Base-by-base conservation (phyloP, 2,329 filamentous ascomycete genomes). In the Diaporthe citri region DNA sequence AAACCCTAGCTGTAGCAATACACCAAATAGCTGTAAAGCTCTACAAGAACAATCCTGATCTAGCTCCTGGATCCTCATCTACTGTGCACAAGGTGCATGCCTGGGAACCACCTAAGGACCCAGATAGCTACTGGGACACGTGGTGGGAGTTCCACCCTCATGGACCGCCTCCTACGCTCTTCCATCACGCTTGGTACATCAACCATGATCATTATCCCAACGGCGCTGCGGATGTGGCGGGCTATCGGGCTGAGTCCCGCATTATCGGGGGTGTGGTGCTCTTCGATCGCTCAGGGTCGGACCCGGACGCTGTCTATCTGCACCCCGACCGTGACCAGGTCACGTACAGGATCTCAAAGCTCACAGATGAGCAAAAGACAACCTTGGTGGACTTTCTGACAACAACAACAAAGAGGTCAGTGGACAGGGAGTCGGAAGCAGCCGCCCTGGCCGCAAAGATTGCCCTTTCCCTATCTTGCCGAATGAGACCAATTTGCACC, bases 91-190 rank as follows among this genome's bases (percentile, higher is more conserved):
- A 28, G 51, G 51, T 55, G 52, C 52, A 34, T 9, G 28, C 20
- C 28, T 56, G 25, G 52, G 13, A 56, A 31, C 28, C 52, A 31
- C 52, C 28, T 2, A 34, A 34, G 22, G 28, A 8, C 51, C 48
- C 48, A 12, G n/a, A 28, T 12, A 55, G n/a, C 25, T 5, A 3
- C n/a, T 55, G 51, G 51, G 25, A 15, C 6, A 28, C 51, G 13
- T 55, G 51, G 25, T 55, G 51, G 51, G 10, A 55, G 51, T 55
- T 55, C 15, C 51, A 55, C n/a, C 51, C 51, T 55, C 51, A 55
- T 55, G 51, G 51, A 55, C 51, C 51, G 51, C 51, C 51, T 55
- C 52, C 52, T 34, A 56, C 52, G 28, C 28, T 56, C 28, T 56
- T 56, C 17, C 25, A 34, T 20, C 52, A 56, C 15, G 9, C 52